Base-by-base conservation (phyloP, 768 basidiomycete species). In the Calocybe gangraenosa region DNA sequence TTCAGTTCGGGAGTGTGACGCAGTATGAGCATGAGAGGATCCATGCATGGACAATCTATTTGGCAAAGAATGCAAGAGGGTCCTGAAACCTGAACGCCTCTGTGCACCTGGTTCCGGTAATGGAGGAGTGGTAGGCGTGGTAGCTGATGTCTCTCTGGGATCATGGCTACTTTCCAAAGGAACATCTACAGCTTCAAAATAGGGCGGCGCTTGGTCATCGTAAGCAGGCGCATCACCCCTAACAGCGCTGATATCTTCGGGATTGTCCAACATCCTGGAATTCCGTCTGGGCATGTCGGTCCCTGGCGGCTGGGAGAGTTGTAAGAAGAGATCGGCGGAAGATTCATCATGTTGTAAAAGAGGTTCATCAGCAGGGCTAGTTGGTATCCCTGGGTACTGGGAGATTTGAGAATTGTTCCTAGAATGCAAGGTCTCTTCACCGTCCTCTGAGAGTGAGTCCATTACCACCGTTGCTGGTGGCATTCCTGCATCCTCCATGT, bases 401-500 rank as follows among this genome's bases (percentile, higher is more conserved):
- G 63, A 61, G 7, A 56, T 41, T 34, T 62, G 56, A 0, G 65
- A 65, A 28, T 58, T 49, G 38, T 64, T 58, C 13, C 62, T 53
- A 19, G 60, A 60, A 46, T 64, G 59, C 20, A 59, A 48, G 7
- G 62, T 58, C 19, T 64, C 64, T 22, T 64, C 69, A 15, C 50
- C 56, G 23, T 68, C 67, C 49, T 74, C 72, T 20, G 69, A 66
- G 6, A 66, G 57, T 8, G 65, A 55, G 15, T 63, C 56, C 56
- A 68, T 68, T 18, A 69, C 65, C 19, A 56, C 54, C 13, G 74
- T 49, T 2, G 51, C 70, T 4, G 66, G 53, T 2, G 75, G 66
- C 56, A 76, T 65, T 5, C 67, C 65, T 37, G 65, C 72, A 54
- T 82, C 79, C 42, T 79, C 77, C 67, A 76, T 66, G 39, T 80